These are phyloP conservation scores for Teratosphaeria viscida DNA, from an alignment of 2,329 filamentous ascomycete species.

Conservation along the genomic window DNA sequence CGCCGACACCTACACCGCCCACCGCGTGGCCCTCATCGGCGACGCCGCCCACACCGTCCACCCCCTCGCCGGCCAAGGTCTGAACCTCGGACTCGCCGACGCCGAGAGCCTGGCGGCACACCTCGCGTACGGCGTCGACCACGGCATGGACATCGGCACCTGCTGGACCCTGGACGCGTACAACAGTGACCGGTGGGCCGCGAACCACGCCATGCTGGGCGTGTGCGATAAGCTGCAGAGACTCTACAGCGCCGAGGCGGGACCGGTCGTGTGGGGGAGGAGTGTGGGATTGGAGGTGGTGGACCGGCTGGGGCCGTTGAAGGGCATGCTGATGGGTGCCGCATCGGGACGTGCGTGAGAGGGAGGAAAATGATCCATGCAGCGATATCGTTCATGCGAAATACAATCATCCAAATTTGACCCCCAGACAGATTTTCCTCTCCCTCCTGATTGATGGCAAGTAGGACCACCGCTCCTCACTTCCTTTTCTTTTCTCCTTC, in stretches of 20 bases:
- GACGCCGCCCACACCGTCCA: conserved; percentile 94
- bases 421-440: too few relatives aligned
- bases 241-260: conserved; percentile 70
- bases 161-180: conserved; percentile 72
- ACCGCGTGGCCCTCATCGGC: conserved; percentile 83
- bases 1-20: conserved; percentile 83
- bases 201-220: conserved; percentile 67
- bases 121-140: conserved; percentile 64
- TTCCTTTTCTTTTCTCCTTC: too few relatives aligned
- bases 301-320: conserved; percentile 63
- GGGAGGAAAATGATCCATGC: not conserved
- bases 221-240: conserved; percentile 87
- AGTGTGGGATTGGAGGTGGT: conserved; percentile 68
- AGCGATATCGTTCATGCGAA: not conserved
- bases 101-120: conserved; percentile 66
- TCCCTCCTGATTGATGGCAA: too few relatives aligned
- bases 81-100: conserved; percentile 89
- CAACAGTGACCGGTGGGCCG: conserved; percentile 66
- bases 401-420: not conserved
- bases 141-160: conserved; percentile 80
- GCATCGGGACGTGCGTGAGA: conserved; percentile 24
- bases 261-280: conserved; percentile 69
- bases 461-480: too few relatives aligned
- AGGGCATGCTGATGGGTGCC: conserved; percentile 73
- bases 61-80: conserved; percentile 83